Conservation (phyloP, 257 asterid species). For the Parsonsia alboflavescens region DNA sequence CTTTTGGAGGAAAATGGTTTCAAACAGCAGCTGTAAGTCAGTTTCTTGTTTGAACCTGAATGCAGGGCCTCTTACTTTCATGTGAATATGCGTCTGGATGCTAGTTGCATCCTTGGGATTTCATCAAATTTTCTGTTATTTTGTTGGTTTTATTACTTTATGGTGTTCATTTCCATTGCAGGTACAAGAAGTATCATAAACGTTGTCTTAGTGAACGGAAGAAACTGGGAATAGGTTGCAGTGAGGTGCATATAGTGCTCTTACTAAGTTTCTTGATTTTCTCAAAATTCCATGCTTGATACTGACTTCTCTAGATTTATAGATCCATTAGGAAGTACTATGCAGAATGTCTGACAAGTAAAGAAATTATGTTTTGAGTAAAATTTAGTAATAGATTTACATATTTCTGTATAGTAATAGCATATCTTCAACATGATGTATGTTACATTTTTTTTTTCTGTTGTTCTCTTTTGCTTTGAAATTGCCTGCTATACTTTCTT, state of each 20-base stretch:
- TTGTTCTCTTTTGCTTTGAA: background rate
- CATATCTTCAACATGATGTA: background rate
- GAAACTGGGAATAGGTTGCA: conserved; percentile 86
- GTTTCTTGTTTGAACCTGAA: background rate
- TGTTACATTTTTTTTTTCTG: background rate
- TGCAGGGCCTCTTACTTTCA: background rate
- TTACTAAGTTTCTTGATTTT: background rate
- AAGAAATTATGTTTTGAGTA: background rate
- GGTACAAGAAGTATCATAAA: conserved; percentile 74
- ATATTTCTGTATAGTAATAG: background rate
- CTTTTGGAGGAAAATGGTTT: conserved; percentile 92
- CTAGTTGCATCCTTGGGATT: background rate
- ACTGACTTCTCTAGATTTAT: background rate
- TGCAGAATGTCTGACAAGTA: background rate
- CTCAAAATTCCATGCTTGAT: background rate
- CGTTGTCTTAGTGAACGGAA: conserved; percentile 78
- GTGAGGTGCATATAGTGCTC: conserved; percentile 53
- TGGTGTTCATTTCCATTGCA: conserved; percentile 26
- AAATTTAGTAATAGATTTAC: background rate
- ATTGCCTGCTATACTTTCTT: background rate
- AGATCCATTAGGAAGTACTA: background rate
- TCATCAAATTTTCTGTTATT: background rate
- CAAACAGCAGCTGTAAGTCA: conserved; percentile 82
- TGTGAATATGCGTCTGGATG: background rate
- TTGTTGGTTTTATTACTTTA: conserved; percentile 6